Evolutionary conservation across 2,329 filamentous ascomycete genomes (phyloP).

Genomic region (Penicillium oxalicum): DNA sequence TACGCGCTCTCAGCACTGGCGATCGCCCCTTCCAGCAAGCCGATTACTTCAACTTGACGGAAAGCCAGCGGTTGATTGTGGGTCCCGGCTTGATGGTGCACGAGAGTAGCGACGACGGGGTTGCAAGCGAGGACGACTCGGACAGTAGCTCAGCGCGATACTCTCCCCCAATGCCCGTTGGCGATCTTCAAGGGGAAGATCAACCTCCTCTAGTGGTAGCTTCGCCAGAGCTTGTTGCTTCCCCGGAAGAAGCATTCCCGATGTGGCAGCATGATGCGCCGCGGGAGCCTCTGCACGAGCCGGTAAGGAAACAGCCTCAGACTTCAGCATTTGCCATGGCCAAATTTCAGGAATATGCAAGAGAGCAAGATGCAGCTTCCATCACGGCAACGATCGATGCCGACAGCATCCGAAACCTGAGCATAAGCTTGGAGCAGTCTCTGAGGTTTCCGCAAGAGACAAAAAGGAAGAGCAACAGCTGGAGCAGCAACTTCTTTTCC

Average conservation of each 20-base stretch:
- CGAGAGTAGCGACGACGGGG: constrained; percentile 39
- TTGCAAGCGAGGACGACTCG: constrained; percentile 38
- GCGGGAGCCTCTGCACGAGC: constrained; percentile 24
- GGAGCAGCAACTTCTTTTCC: constrained; percentile 43
- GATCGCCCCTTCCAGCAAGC: constrained; percentile 27
- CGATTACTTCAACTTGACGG: constrained; percentile 31
- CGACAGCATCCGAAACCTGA: constrained; percentile 41
- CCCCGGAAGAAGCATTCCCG: constrained; percentile 26
- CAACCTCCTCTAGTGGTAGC: constrained; percentile 13
- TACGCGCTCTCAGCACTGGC: constrained; percentile 44
- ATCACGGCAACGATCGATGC: constrained; percentile 51
- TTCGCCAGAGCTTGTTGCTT: constrained; percentile 16
- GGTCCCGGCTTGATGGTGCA: constrained; percentile 47
- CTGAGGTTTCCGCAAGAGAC: constrained; percentile 23
- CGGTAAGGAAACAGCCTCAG: constrained; percentile 41
- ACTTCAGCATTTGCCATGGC: constrained; percentile 53
- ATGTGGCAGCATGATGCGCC: constrained; percentile 44
- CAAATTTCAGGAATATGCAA: constrained; percentile 45
- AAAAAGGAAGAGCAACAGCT: constrained; percentile 39
- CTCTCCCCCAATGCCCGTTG: constrained; percentile 25
- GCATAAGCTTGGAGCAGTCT: constrained; percentile 39
- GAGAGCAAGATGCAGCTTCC: constrained; percentile 50
- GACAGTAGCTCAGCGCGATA: constrained; percentile 23
- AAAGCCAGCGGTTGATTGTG: constrained; percentile 40
- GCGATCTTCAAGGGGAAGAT: constrained; percentile 21